Evolutionary conservation across 352 stramenopile genomes (phyloP), one percentile per base, ranked within the genome.

Genomic region (Pythium aristosporum): DNA sequence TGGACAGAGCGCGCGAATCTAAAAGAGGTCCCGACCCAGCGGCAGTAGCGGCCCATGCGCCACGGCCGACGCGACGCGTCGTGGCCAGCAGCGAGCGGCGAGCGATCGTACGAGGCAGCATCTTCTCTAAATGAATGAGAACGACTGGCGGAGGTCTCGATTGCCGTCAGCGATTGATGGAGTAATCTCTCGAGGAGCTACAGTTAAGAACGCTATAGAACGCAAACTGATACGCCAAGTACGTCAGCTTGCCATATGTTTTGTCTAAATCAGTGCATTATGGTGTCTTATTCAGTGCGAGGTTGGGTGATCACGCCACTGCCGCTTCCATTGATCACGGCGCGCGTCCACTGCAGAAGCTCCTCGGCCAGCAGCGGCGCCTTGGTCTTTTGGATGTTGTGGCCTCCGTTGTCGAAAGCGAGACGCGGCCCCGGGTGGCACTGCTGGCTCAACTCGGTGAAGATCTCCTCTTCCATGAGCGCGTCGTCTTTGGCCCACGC

Each of bases 321-420:
- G 36, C 39, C 21, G 11, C 11, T 46, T 10, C 49, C 55, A 11
- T 36, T 58, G 20, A 69, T 21, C 44, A 69, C 63, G 11, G 20
- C n/a, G 13, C 52, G 39, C 43, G 50, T 60, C 72, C 75, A 82
- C 34, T 68, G 61, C 8, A 58, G 12, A 13, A 80, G 58, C 39
- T 69, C 61, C 9, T 54, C 25, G 0, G 72, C 63, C 36, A 82
- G 55, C 11, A 73, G 12, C 16, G 67, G 48, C 2, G 70, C 76
- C 21, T 73, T 61, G 9, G 66, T 80, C 57, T 83, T 83, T 54
- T 85, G 76, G 36, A 87, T 67, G 49, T 84, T 85, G 64, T 87
- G 79, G 16, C 76, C 74, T 11, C 76, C 78, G 3, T 55, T 65
- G 21, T 61, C 46, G 48, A 83, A 85, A 28, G 69, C 62, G 23